These are phyloP conservation scores for Agapanthus africanus DNA, from an alignment of 106 monocot species.

Conservation along the genomic window DNA sequence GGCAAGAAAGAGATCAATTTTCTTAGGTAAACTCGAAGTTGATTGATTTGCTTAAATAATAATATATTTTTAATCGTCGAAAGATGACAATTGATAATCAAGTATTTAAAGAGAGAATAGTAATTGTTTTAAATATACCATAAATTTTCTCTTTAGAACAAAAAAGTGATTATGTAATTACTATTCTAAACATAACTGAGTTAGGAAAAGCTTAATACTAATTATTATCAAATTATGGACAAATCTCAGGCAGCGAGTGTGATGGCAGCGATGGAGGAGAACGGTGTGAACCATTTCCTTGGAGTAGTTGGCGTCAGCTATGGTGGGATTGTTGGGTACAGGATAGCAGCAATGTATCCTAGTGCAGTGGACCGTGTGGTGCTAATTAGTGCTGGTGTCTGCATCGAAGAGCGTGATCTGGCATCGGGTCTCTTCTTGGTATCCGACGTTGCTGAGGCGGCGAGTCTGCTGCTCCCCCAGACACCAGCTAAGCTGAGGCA, in stretches of 20 bases:
- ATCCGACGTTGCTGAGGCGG: conserved; percentile 44
- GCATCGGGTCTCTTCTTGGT: conserved; percentile 58
- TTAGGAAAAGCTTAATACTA: no score
- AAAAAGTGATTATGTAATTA: no score
- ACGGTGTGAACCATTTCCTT: conserved; percentile 30
- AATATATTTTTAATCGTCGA: no score
- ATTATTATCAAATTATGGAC: no score
- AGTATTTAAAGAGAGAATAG: no score
- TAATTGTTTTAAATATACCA: no score
- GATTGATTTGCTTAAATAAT: no score
- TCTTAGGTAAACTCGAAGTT: no score
- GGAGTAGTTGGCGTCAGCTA: conserved; percentile 66
- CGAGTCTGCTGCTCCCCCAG: conserved; percentile 53
- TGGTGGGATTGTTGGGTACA: conserved; percentile 80
- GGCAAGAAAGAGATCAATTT: no score
- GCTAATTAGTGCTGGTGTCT: conserved; percentile 63
- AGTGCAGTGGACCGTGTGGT: conserved; percentile 49
- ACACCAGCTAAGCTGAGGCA: conserved; percentile 51
- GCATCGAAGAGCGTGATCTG: conserved; percentile 69
- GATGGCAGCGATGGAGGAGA: conserved; percentile 35
- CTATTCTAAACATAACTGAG: no score
- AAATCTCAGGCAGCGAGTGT: conserved; percentile 45
- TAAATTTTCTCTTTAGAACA: no score
- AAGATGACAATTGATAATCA: no score
- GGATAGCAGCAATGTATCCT: conserved; percentile 52